Evolutionary conservation across 768 basidiomycete genomes (phyloP).

Genomic region (Lactarius sp.): DNA sequence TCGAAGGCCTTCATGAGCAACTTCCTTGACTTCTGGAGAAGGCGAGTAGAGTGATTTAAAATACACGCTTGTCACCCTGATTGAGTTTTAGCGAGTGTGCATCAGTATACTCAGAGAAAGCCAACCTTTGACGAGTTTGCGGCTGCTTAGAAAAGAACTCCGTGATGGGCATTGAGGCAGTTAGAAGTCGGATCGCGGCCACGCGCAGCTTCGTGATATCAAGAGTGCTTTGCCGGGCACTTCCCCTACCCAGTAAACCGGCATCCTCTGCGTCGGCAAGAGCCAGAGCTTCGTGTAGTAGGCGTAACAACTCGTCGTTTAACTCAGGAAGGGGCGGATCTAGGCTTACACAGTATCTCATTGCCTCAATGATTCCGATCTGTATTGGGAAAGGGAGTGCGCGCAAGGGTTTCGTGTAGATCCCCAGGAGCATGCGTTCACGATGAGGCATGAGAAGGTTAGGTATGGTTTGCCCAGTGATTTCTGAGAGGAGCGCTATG

Average conservation of each 20-base stretch:
- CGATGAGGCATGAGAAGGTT: constrained; percentile 83
- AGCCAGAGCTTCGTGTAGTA: constrained; percentile 90
- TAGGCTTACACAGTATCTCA: constrained; percentile 88
- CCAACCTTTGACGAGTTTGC: constrained; percentile 79
- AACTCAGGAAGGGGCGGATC: constrained; percentile 87
- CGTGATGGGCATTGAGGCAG: constrained; percentile 90
- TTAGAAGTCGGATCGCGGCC: constrained; percentile 88
- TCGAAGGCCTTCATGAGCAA: constrained; percentile 88
- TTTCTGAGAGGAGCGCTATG: constrained; percentile 69
- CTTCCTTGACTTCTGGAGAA: constrained; percentile 87
- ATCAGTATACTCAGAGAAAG: not conserved
- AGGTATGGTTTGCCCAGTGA: constrained; percentile 63
- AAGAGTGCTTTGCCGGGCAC: constrained; percentile 67
- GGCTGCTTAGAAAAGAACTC: constrained; percentile 88
- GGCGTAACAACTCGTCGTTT: constrained; percentile 86
- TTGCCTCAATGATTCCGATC: constrained; percentile 96
- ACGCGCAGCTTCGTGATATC: constrained; percentile 89
- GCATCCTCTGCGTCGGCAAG: constrained; percentile 93
- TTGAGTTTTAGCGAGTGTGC: constrained; percentile 4
- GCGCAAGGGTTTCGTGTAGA: constrained; percentile 94
- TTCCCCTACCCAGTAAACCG: constrained; percentile 70
- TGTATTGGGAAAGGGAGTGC: constrained; percentile 93
- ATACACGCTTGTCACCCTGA: constrained; percentile 88
- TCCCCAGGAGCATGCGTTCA: constrained; percentile 80
- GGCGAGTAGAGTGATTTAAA: constrained; percentile 97